These are phyloP conservation scores for Penicillium salamii DNA, from an alignment of 495 filamentous ascomycete genomes.

Conservation along the genomic window DNA sequence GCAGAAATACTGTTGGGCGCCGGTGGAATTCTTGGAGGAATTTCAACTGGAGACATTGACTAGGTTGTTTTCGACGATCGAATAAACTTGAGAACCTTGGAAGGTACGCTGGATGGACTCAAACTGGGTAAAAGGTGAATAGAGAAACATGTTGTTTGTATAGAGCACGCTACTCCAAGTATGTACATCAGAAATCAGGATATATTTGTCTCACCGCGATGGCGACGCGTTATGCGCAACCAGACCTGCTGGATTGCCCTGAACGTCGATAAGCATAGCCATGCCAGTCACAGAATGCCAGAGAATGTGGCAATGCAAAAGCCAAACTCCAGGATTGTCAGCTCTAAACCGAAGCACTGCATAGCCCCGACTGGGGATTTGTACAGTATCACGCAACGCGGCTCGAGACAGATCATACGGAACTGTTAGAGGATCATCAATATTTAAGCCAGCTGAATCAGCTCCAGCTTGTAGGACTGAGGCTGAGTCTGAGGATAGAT, in stretches of 20 bases:
- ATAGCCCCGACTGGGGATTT: constrained; percentile 54
- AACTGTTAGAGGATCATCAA: constrained; percentile 22
- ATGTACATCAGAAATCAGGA: no score
- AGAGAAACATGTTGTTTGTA: no score
- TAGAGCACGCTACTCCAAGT: no score
- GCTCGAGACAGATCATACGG: constrained; percentile 31
- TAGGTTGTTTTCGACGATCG: not conserved
- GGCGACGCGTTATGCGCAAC: constrained; percentile 10
- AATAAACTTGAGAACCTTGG: no score
- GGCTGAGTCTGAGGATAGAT: constrained; percentile 1
- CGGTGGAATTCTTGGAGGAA: constrained; percentile 3
- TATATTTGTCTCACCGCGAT: no score
- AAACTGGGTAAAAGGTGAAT: no score
- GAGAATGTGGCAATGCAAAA: constrained; percentile 63
- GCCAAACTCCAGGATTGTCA: constrained; percentile 61
- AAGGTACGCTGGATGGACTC: no score
- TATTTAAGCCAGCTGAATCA: not conserved
- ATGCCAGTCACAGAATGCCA: constrained; percentile 58
- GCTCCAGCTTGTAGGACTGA: not conserved
- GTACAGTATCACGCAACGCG: constrained; percentile 53
- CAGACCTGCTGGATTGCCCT: constrained; percentile 19
- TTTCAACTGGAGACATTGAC: constrained; percentile 9
- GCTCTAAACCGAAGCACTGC: constrained; percentile 65
- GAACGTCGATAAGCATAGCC: constrained; percentile 39
- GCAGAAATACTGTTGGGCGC: constrained; percentile 30